Base-by-base conservation (phyloP, 768 basidiomycete genomes). In the Russula ochroleuca region DNA sequence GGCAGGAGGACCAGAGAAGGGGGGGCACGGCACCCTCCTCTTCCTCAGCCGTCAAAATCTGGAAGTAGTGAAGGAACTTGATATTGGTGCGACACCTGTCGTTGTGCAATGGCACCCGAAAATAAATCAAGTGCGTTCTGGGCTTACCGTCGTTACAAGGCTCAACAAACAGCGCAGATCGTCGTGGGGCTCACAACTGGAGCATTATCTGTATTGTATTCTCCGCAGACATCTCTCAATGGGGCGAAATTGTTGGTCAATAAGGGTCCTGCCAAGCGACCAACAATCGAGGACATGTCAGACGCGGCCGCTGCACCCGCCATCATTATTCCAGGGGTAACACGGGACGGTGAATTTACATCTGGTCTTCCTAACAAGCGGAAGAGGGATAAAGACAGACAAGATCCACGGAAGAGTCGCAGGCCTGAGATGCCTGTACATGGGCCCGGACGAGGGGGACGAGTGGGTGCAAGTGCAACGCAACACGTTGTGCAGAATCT, bases 401-500 rank as follows among this genome's bases (percentile, higher is more conserved):
- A 84, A 80, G 93, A 97, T 77, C 89, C 92, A 47, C 83, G 90
- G 71, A 97, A 97, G 83, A 94, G 92, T 76, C 84, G 84, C 71
- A 83, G 94, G 68, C 97, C 97, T 23, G 92, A 94, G 72, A 79
- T 96, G 70, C 97, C 97, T 31, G 86, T 99, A 59, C 88, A 82
- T 66, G 97, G 97, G 14, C 94, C 94, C 14, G 97, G 97, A 59
- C 83, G 83, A 70, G 97, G 97, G 23, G 97, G 97, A 58, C 79
- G 97, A 45, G 91, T 99, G 45, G 97, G 97, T 45, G 94, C 94
- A 38, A 95, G 93, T 77, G 96, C 96, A 19, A 98, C 94, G 55
- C 95, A 98, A 70, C 94, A 98, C 73, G 84, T 98, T 68, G 94
- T 98, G 57, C 94, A 97, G 76, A 90, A 93, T 72, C 77, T 98